phyloP scores from a whole-genome alignment of 345 rosid species.

The Dovyalis caffra region DNA sequence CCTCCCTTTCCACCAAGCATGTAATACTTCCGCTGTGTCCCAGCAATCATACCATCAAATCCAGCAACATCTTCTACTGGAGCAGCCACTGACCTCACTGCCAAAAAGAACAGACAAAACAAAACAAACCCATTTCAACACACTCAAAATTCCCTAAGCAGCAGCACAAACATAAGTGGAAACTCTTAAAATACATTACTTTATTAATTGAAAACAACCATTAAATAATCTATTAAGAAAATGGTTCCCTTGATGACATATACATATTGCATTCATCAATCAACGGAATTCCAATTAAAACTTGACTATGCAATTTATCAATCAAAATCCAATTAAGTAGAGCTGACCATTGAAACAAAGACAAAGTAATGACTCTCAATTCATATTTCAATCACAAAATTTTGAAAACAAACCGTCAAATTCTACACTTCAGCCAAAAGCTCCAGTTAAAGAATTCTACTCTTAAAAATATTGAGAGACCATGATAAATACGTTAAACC shows the following conservation, averaged over 20 bases:
- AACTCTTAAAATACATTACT: neutral
- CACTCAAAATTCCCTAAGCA: neutral
- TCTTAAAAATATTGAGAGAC: neutral
- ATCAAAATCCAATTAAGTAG: neutral
- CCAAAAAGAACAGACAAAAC: constrained; percentile 15
- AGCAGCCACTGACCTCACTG: constrained; percentile 86
- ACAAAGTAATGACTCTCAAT: neutral
- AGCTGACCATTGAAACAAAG: neutral
- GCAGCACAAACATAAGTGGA: neutral
- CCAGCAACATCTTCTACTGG: constrained; percentile 68
- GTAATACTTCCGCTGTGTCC: constrained; percentile 85
- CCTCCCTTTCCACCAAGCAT: constrained; percentile 99
- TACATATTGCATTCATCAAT: neutral
- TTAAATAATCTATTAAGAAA: neutral
- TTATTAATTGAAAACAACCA: neutral
- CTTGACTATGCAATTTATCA: neutral
- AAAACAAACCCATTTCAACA: neutral
- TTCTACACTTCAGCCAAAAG: constrained; percentile 1
- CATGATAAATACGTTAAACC: neutral
- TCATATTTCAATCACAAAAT: neutral
- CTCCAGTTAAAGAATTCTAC: neutral
- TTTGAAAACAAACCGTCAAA: neutral
- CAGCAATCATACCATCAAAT: constrained; percentile 86
- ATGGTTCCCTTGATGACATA: neutral
- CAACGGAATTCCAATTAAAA: neutral